These are phyloP conservation scores for Penicillium concentricum DNA, from an alignment of 2,329 filamentous ascomycete species.

Conservation along the genomic window DNA sequence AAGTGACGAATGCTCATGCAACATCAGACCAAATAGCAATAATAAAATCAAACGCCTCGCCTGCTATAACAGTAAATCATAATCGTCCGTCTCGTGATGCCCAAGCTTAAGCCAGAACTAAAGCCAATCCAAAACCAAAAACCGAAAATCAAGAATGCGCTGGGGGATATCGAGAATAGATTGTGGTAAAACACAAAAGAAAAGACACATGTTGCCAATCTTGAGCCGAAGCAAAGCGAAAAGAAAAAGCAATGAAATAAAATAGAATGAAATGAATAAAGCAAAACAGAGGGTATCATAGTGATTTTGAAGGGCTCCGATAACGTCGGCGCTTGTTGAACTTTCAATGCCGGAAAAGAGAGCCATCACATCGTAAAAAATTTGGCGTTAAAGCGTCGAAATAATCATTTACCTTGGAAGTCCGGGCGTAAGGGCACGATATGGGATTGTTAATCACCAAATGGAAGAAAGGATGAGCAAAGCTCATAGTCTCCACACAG, in stretches of 20 bases:
- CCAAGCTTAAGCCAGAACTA: background rate
- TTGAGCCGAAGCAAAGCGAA: background rate
- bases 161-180: constrained; percentile 2
- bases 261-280: background rate
- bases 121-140: background rate
- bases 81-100: constrained; percentile 9
- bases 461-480: background rate
- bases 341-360: constrained; percentile 15
- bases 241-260: background rate
- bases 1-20: constrained; percentile 2
- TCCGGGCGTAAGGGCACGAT: background rate
- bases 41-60: constrained; percentile 13
- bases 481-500: constrained; percentile 39
- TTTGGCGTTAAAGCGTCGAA: background rate
- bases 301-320: constrained; percentile 18
- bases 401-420: constrained; percentile 3
- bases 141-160: background rate
- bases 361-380: background rate
- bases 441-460: background rate
- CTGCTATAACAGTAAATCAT: constrained; percentile 12
- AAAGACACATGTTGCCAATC: background rate
- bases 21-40: background rate
- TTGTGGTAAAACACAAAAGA: background rate
- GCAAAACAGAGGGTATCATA: constrained; percentile 32
- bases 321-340: constrained; percentile 21